Evolutionary conservation across 352 stramenopile genomes (phyloP), one percentile per base, ranked within the genome.

Genomic region (Elongisporangium undulatum): DNA sequence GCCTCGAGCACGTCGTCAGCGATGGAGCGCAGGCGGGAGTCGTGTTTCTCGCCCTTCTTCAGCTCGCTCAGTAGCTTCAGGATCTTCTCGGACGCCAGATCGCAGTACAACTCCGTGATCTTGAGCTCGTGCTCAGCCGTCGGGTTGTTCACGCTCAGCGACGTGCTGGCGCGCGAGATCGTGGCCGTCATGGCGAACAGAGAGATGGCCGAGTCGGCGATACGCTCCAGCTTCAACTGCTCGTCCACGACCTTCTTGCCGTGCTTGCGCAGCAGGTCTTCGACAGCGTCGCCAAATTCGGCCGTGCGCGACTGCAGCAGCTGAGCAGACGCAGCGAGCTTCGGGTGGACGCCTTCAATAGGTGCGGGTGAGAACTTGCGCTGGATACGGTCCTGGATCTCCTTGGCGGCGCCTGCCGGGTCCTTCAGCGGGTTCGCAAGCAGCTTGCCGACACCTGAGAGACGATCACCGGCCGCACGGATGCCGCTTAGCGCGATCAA

Each of bases 401-500:
- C 85, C 66, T 91, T 91, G 13, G 79, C 74, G 6, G 85, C 72
- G 23, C 64, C 75, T 4, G 76, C 74, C 17, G 80, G 83, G 62
- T 95, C 79, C 54, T 87, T 85, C n/a, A 95, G 63, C 53, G 85
- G 85, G 69, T 95, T 93, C 69, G 88, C 75, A 6, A 93, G 65
- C n/a, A 93, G 61, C 62, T 89, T 91, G 21, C 83, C 85, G 17
- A 93, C 72, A 9, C 67, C 69, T 17, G 83, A 89, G 24, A 95
- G 72, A n/a, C 82, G 83, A 38, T 95, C 85, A 23, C 85, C 85
- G 51, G 85, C 85, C 64, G 79, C 84, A 55, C 72, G 75, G 51
- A 95, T 81, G 58, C 85, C 85, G 34, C 79, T 92, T n/a, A 95
- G 76, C 58, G 85, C 85, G 58, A 97, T 96, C n/a, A 97, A 80